These are phyloP conservation scores for Ustulina deusta DNA, from an alignment of 2,329 filamentous ascomycete genomes.

Conservation along the genomic window DNA sequence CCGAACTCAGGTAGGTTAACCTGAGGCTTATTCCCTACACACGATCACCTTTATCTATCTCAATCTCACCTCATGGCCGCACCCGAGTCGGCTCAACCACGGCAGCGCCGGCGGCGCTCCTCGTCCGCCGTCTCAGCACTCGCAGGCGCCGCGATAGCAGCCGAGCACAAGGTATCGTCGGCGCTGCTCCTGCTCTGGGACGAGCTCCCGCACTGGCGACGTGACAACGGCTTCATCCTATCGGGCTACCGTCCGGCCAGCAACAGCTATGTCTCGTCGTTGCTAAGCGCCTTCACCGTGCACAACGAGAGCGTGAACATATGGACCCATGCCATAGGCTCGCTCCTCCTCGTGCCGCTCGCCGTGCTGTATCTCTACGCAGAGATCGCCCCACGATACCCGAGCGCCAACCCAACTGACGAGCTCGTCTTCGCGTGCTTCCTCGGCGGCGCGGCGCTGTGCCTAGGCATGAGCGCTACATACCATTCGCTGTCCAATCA, in stretches of 20 bases:
- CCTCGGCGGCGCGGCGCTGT: conserved; percentile 78
- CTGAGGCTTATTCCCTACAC: not conserved
- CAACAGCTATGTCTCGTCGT: conserved; percentile 62
- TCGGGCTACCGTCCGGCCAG: conserved; percentile 65
- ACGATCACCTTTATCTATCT: conserved; percentile 3
- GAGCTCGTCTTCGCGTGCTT: conserved; percentile 82
- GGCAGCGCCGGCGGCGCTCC: conserved; percentile 50
- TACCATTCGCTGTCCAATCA: conserved; percentile 91
- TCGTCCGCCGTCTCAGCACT: conserved; percentile 47
- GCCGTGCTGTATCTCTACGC: conserved; percentile 66
- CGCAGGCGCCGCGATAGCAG: conserved; percentile 40
- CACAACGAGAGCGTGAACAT: conserved; percentile 75
- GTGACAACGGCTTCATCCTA: conserved; percentile 69
- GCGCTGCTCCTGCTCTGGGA: conserved; percentile 66
- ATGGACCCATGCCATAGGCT: conserved; percentile 74
- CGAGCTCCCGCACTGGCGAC: conserved; percentile 69
- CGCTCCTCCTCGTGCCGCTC: conserved; percentile 65
- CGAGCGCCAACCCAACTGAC: conserved; percentile 70
- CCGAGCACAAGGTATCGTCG: conserved; percentile 56
- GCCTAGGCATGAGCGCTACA: conserved; percentile 83
- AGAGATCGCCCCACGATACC: conserved; percentile 73
- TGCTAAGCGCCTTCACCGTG: conserved; percentile 58
- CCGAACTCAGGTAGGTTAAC: not conserved
- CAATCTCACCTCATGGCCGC: conserved; percentile 25
- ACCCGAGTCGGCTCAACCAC: conserved; percentile 35